Evolutionary conservation across 331 rosid species (phyloP), one percentile per base, ranked within the genome.

Genomic region (Stylosanthes scabra): DNA sequence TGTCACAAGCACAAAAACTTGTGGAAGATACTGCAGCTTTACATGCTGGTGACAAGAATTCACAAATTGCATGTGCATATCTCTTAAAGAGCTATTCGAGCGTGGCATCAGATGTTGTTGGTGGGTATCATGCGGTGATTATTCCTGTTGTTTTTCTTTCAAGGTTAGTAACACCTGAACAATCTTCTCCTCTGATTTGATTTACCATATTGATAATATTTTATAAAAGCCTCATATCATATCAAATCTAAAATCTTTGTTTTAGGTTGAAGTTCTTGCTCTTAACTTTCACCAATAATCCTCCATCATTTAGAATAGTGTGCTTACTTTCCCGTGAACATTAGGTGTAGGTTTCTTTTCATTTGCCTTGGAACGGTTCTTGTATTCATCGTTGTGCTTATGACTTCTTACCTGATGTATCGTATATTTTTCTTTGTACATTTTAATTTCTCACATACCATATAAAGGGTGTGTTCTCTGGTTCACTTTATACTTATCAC

Each of bases 41-140:
- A 85, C 96, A 88, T 77, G 76, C 82, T 65, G 96, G 91, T 81
- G 96, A 91, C 80, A 90, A 73, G 81, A 89, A 74, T 85, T 84
- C 89, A 69, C 99, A 94, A 87, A 85, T 87, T 80, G 87, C 97
- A 4, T 94, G 99, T 78, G 96, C 93, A 58, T 68, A 85, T 74
- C 88, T 94, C 74, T 76, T 91, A 51, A 91, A 88, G 86, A 89
- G 85, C 82, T 94, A 81, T 84, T 86, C 87, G 56, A 91, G 97
- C 63, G 64, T 75, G 89, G 97, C 97, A 68, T 82, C 92, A 8
- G 97, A 94, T 78, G 91, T 90, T 72, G 39, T 94, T 76, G 84
- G 88, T 72, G 97, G 99, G 76, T 86, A 91, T 83, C 95, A 79
- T 63, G 89, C 80, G 0, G 79, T 77, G 63, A 76, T 94, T 69